Percentiles rank a stretch among this genome's conserved stretches.
phyloP scores from a whole-genome alignment of 2,329 filamentous ascomycete genomes.

The Colletotrichum acutatum region DNA sequence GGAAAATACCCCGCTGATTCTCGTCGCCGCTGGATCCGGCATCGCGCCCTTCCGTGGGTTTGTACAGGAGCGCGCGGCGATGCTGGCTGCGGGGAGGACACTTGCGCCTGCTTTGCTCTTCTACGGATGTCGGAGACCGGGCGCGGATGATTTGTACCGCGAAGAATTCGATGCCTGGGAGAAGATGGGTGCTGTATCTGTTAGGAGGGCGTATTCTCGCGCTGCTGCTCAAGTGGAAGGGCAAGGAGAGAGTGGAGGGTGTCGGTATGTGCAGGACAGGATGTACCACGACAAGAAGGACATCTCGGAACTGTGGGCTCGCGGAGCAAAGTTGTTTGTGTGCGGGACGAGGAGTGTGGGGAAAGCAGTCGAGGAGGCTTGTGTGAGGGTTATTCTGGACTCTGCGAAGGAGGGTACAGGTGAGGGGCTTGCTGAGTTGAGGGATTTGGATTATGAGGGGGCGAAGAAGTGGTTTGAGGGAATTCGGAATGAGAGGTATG shows the following conservation, averaged over 20 bases:
- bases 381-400: slow-evolving; percentile 37
- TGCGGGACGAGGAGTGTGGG: slow-evolving; percentile 65
- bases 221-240: slow-evolving; percentile 25
- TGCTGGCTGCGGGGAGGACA: slow-evolving; percentile 55
- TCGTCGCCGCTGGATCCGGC: slow-evolving; percentile 54
- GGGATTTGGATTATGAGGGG: slow-evolving; percentile 48
- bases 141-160: slow-evolving; percentile 57
- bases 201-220: slow-evolving; percentile 67
- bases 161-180: slow-evolving; percentile 59
- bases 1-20: slow-evolving; percentile 53
- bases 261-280: slow-evolving; percentile 59
- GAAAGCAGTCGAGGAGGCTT: slow-evolving; percentile 50
- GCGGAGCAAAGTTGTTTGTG: slow-evolving; percentile 65
- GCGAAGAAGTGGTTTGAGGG: slow-evolving; percentile 60
- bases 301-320: slow-evolving; percentile 47
- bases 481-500: slow-evolving; percentile 65
- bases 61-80: slow-evolving; percentile 44
- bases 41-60: slow-evolving; percentile 43
- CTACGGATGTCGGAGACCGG: slow-evolving; percentile 56
- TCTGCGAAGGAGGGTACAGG: slow-evolving; percentile 42
- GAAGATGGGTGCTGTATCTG: slow-evolving; percentile 58
- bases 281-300: slow-evolving; percentile 47
- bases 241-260: slow-evolving; percentile 54
- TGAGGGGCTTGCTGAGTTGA: slow-evolving; percentile 34
- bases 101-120: slow-evolving; percentile 57